Evolutionary conservation across 2,329 filamentous ascomycete genomes (phyloP), one percentile per base, ranked within the genome.

Genomic region (Neofusicoccum laricinum): DNA sequence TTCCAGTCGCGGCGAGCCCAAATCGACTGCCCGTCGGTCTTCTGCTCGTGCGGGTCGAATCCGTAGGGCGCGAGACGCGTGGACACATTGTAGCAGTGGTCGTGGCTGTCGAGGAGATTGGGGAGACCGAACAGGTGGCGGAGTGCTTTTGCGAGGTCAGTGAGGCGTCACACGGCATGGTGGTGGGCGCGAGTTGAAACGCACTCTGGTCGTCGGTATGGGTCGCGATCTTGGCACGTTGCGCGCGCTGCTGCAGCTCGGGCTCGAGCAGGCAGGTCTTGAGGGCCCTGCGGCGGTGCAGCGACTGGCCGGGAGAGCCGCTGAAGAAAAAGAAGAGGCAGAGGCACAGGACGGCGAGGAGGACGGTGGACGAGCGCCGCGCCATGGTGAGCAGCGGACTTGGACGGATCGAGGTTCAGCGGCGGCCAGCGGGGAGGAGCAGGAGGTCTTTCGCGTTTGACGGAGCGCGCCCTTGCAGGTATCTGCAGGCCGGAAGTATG

Each of bases 1-100:
- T 88, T 88, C 91, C 91, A 95, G 67, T 86, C 82, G 30, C 53
- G 53, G 25, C 43, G 38, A 4, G 19, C 41, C 63, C 63, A 64
- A 8, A 64, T 14, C 11, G 17, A 21, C 15, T 57, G 36, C 2
- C 19, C 43, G 4, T 53, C 41, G 17, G 19, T 43, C 10, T 30
- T 50, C 19, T 30, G 25, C 10, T 58, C 21, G 21, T 58, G 11
- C 11, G 15, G 38, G 43, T 46, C 21, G 30, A 50, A 64, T 36
- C 63, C 63, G 46, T 64, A 64, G 21, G 55, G 53, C 2, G 36
- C 32, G 8, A 64, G 21, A 30, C 63, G 63, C 8, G 45, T 61
- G 63, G 12, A 38, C 12, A 46, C 53, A 30, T 61, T 59, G 63
- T 64, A 64, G 21, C 63, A 64, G 53, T 64, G 45, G 21, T 41